Evolutionary conservation across 2,329 filamentous ascomycete genomes (phyloP).

Genomic region (Saccharata proteae): DNA sequence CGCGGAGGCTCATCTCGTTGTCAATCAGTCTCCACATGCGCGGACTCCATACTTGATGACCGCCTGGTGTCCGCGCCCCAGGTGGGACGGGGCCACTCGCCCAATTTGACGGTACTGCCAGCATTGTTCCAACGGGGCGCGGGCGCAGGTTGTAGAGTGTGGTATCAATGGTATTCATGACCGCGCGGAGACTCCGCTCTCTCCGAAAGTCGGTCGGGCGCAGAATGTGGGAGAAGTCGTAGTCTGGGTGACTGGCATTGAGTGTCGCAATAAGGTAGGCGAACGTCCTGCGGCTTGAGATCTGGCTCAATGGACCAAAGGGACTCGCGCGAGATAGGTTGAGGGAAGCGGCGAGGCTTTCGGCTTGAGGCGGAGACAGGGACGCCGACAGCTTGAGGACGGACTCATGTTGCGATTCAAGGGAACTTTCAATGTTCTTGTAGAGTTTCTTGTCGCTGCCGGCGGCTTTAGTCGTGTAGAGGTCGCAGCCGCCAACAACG

Average conservation of each 20-base stretch:
- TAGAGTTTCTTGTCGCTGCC: constrained; percentile 95
- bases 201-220: constrained; percentile 82
- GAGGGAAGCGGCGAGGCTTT: constrained; percentile 52
- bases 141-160: constrained; percentile 80
- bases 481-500: constrained; percentile 84
- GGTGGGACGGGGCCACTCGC: constrained; percentile 29
- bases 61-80: constrained; percentile 36
- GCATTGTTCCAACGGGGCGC: constrained; percentile 18
- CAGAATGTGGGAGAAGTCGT: constrained; percentile 90
- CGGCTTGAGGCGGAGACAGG: constrained; percentile 69
- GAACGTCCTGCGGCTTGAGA: constrained; percentile 81
- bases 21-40: constrained; percentile 88
- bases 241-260: constrained; percentile 90
- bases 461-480: constrained; percentile 95
- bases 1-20: constrained; percentile 83
- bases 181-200: constrained; percentile 64
- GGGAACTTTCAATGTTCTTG: constrained; percentile 82
- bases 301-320: constrained; percentile 80
- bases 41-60: constrained; percentile 63
- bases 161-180: constrained; percentile 79
- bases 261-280: constrained; percentile 93
- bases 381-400: constrained; percentile 76
- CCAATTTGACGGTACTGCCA: constrained; percentile 15
- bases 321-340: constrained; percentile 79
- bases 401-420: constrained; percentile 84